Evolutionary conservation across 768 basidiomycete genomes (phyloP).

Genomic region (Arthromyces matolae): DNA sequence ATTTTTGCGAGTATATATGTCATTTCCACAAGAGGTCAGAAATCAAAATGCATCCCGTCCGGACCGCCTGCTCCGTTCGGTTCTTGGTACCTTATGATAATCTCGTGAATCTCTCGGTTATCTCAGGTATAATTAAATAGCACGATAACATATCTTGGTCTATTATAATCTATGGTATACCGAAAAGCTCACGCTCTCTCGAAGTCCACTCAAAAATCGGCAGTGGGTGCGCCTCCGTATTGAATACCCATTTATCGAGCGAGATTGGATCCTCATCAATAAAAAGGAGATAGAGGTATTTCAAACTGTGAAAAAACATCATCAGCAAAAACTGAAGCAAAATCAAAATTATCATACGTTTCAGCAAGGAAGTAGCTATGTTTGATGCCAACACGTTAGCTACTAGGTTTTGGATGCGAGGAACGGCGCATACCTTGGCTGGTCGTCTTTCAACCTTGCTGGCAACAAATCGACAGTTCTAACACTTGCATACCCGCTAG

Average conservation of each 20-base stretch:
- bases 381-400: background rate
- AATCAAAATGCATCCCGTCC: slow-evolving; percentile 7
- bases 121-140: too few species aligned
- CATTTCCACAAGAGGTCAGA: slow-evolving; percentile 3
- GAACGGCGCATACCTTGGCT: slow-evolving; percentile 65
- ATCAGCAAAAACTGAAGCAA: too few species aligned
- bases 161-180: slow-evolving; percentile 23
- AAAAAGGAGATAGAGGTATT: slow-evolving; percentile 73
- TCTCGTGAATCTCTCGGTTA: too few species aligned
- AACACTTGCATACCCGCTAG: slow-evolving; percentile 60
- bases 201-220: slow-evolving; percentile 65
- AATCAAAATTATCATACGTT: too few species aligned
- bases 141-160: too few species aligned
- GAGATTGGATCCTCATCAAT: slow-evolving; percentile 57
- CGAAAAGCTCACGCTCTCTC: slow-evolving; percentile 43
- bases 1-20: slow-evolving; percentile 8
- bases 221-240: slow-evolving; percentile 74
- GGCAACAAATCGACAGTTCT: slow-evolving; percentile 40
- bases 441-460: slow-evolving; percentile 45
- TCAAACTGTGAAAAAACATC: too few species aligned
- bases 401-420: background rate
- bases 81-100: background rate
- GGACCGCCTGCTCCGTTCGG: slow-evolving; percentile 16
- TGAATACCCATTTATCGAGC: slow-evolving; percentile 57
- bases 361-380: slow-evolving; percentile 42